Evolutionary conservation across 202 grass and related monocot species (phyloP).

Genomic region (Saccharum hybrid): DNA sequence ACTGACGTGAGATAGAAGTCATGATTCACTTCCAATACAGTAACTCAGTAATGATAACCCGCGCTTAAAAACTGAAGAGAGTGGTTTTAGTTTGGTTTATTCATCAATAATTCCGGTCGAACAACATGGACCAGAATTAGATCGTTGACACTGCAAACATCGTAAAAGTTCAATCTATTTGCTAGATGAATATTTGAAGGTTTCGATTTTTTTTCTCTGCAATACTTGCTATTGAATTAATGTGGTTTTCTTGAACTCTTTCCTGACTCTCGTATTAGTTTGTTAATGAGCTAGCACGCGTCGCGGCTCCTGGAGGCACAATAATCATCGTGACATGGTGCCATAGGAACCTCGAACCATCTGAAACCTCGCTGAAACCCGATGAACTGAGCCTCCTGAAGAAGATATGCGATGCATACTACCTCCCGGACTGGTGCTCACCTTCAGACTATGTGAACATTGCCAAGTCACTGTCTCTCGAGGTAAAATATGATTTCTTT

Average conservation of each 20-base stretch:
- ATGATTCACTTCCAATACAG: not conserved
- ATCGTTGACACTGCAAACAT: not conserved
- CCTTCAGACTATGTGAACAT: constrained; percentile 83
- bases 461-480: constrained; percentile 66
- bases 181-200: not conserved
- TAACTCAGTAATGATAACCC: not conserved
- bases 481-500: constrained; percentile 43
- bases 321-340: constrained; percentile 98
- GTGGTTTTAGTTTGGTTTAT: not conserved
- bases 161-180: not conserved
- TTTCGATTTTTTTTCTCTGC: not conserved
- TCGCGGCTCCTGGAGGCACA: constrained; percentile 75
- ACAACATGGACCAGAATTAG: not conserved
- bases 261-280: constrained; percentile 54
- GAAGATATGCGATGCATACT: constrained; percentile 83
- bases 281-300: constrained; percentile 77
- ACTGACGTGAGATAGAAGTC: no score
- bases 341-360: constrained; percentile 72
- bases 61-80: not conserved
- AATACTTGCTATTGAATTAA: not conserved
- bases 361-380: constrained; percentile 67
- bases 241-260: not conserved
- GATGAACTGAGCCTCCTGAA: constrained; percentile 85
- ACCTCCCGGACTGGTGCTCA: constrained; percentile 95
- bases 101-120: not conserved